Percentiles rank a stretch among this genome's conserved stretches.
phyloP scores from a whole-genome alignment of 1,284 basidiomycete genomes.

The Ceratobasidium theobromae region DNA sequence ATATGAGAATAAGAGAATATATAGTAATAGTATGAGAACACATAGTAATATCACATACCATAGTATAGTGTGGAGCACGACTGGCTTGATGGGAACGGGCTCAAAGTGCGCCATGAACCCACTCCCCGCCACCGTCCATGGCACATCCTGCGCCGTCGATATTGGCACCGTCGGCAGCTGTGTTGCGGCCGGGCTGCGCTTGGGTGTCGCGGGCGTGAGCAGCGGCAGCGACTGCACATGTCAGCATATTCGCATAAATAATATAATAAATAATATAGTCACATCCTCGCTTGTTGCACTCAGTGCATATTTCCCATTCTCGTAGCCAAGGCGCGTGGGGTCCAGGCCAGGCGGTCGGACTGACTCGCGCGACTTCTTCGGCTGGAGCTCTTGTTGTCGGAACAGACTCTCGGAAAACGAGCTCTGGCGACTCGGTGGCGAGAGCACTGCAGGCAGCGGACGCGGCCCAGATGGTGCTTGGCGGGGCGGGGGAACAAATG shows the following conservation, averaged over 20 bases:
- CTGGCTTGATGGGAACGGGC: neutral
- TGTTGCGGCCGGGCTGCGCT: constrained; percentile 3
- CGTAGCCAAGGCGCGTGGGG: neutral
- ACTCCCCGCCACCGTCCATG: neutral
- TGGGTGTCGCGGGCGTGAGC: neutral
- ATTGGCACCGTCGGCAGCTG: constrained; percentile 25
- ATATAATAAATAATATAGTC: neutral
- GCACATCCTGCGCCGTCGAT: neutral
- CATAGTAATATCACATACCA: neutral
- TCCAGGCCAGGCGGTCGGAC: neutral
- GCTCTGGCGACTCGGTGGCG: neutral
- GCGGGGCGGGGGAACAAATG: constrained; percentile 17
- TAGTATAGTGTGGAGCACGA: constrained; percentile 5
- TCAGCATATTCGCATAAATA: neutral
- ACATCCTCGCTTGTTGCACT: constrained; percentile 14
- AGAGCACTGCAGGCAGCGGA: neutral
- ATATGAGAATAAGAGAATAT: too few species aligned
- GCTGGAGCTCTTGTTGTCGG: neutral
- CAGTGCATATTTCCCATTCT: neutral
- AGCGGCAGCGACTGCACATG: constrained; percentile 4
- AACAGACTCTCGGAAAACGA: neutral
- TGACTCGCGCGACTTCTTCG: neutral
- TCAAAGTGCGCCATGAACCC: constrained; percentile 19
- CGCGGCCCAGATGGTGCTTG: neutral
- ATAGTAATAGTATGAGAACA: neutral